Conservation (phyloP, 2,329 filamentous ascomycete genomes). For the Endothia cerciana region DNA sequence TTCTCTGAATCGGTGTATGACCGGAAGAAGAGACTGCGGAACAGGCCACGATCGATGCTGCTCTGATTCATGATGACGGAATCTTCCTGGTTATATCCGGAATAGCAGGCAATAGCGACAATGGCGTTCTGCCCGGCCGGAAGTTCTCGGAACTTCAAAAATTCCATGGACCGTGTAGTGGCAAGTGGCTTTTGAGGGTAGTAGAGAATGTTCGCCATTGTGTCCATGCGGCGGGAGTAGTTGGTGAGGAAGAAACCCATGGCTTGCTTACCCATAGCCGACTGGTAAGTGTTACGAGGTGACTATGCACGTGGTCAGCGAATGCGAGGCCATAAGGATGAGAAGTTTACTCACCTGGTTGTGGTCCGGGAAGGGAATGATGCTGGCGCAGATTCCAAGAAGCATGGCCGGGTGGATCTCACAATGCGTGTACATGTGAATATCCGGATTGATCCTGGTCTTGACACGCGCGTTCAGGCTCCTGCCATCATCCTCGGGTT, state of each 20-base stretch:
- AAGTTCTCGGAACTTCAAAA: constrained; percentile 95
- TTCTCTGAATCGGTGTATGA: constrained; percentile 98
- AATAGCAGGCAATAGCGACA: constrained; percentile 96
- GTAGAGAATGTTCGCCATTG: constrained; percentile 98
- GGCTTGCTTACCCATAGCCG: constrained; percentile 99
- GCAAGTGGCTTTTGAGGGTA: constrained; percentile 98
- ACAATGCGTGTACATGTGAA: constrained; percentile 95
- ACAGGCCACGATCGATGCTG: constrained; percentile 95
- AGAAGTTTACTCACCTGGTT: constrained; percentile 68
- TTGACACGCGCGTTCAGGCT: constrained; percentile 87
- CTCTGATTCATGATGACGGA: constrained; percentile 99
- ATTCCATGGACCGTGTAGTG: constrained; percentile 97
- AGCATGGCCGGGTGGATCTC: constrained; percentile 99
- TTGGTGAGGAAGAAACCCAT: constrained; percentile 99
- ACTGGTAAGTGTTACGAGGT: constrained; percentile 98
- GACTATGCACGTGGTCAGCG: constrained; percentile 61
- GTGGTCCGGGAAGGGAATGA: constrained; percentile 99
- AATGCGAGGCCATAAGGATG: background rate
- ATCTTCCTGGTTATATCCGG: constrained; percentile 99
- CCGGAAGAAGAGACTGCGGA: constrained; percentile 97
- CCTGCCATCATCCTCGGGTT: constrained; percentile 62
- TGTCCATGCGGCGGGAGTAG: constrained; percentile 96
- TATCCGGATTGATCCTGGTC: constrained; percentile 82
- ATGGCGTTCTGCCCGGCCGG: constrained; percentile 98
- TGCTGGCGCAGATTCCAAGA: constrained; percentile 95